Percentiles rank a stretch among this genome's conserved stretches.
These are phyloP conservation scores for Lepidopterella palustris DNA, from an alignment of 495 filamentous ascomycete genomes.

Conservation along the genomic window DNA sequence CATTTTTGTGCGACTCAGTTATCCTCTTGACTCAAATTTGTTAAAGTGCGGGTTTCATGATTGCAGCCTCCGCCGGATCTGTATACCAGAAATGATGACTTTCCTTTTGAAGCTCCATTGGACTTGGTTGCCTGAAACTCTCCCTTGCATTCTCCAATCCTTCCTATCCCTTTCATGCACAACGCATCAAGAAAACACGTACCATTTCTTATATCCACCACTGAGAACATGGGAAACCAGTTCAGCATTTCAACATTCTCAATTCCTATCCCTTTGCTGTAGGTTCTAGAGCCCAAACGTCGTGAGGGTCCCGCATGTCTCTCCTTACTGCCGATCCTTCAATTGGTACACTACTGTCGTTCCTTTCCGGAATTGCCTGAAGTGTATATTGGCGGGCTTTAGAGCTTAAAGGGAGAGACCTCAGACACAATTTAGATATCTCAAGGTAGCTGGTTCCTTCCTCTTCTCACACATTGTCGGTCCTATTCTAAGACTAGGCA, in stretches of 20 bases:
- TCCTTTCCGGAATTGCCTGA: not conserved
- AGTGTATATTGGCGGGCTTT: too few relatives aligned
- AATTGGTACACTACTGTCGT: not conserved
- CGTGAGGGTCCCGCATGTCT: not conserved
- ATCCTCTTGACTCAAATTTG: too few relatives aligned
- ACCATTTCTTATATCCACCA: too few relatives aligned
- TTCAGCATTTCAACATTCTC: too few relatives aligned
- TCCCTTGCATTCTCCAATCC: not conserved
- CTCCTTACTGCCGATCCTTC: conserved; percentile 6
- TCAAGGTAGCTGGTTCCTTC: not conserved
- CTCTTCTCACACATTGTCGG: not conserved
- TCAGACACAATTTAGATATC: too few relatives aligned
- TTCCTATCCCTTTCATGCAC: not conserved
- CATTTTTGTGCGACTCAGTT: too few relatives aligned
- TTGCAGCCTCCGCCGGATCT: not conserved
- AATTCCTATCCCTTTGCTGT: not conserved
- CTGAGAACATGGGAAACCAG: too few relatives aligned
- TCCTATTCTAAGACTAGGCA: not conserved
- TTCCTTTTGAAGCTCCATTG: not conserved
- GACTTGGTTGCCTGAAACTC: not conserved
- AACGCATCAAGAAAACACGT: not conserved
- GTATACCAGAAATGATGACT: not conserved
- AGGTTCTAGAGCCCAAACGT: not conserved
- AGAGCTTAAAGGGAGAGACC: too few relatives aligned
- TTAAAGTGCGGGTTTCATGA: not conserved